Percentiles rank a stretch among this genome's conserved stretches.
These are phyloP conservation scores for Amylocarpus encephaloides DNA, from an alignment of 2,329 filamentous ascomycete species.

Conservation along the genomic window DNA sequence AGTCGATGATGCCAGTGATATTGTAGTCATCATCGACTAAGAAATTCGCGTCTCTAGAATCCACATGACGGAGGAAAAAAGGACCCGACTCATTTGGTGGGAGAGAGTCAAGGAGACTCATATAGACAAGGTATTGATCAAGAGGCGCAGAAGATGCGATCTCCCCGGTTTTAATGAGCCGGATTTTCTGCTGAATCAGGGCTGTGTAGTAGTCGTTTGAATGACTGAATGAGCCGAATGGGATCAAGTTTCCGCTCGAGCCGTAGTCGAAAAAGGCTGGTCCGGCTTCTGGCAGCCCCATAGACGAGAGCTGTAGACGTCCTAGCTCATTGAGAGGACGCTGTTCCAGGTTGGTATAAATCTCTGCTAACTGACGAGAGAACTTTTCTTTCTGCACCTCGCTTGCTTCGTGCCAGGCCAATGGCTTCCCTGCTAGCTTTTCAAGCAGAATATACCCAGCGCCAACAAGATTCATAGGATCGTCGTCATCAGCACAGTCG, in stretches of 20 bases:
- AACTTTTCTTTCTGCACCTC: conserved; percentile 28
- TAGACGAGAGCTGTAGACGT: neutral
- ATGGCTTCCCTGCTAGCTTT: conserved; percentile 33
- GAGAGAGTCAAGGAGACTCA: conserved; percentile 1
- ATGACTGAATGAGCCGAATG: conserved; percentile 5
- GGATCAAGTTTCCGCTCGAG: neutral
- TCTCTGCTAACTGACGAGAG: conserved; percentile 30
- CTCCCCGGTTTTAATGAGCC: conserved; percentile 1
- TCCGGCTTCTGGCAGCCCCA: neutral
- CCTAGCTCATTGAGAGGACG: conserved; percentile 27
- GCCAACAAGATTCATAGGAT: conserved; percentile 30
- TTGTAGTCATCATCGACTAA: neutral
- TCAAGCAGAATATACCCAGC: conserved; percentile 39
- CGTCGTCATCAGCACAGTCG: conserved; percentile 30
- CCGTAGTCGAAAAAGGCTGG: conserved; percentile 2
- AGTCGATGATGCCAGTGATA: conserved; percentile 1
- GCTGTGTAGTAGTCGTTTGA: conserved; percentile 7
- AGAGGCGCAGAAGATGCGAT: conserved; percentile 4
- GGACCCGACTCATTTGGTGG: conserved; percentile 2
- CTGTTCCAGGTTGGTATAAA: conserved; percentile 31
- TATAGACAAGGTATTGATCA: conserved; percentile 7
- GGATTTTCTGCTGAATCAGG: conserved; percentile 1
- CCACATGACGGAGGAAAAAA: neutral
- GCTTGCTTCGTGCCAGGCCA: conserved; percentile 32
- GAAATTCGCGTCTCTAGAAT: neutral